A percentile compares a stretch with the other conserved stretches of the same genome.
Evolutionary conservation across 352 stramenopile species (phyloP).

Genomic region (Globisporangium solare): DNA sequence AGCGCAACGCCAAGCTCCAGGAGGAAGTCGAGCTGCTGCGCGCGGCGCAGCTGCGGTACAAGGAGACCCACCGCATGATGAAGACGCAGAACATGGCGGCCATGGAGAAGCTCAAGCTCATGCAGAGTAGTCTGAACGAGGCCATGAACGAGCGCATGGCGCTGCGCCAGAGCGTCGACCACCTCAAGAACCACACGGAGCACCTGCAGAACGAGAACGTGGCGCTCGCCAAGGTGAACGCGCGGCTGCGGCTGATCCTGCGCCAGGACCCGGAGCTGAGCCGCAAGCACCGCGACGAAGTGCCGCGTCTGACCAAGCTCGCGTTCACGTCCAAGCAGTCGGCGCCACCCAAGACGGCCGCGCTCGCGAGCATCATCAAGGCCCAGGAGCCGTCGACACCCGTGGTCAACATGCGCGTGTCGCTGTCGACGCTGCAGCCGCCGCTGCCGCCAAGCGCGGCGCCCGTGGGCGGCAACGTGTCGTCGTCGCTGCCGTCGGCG

Average conservation of each 20-base stretch:
- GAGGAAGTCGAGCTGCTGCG: slow-evolving; percentile 39
- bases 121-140: slow-evolving; percentile 72
- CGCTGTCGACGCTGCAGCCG: slow-evolving; percentile 42
- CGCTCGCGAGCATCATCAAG: slow-evolving; percentile 40
- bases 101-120: slow-evolving; percentile 79
- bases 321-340: slow-evolving; percentile 66
- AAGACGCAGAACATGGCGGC: slow-evolving; percentile 75
- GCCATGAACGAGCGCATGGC: slow-evolving; percentile 67
- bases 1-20: slow-evolving; percentile 80
- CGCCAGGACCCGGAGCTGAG: slow-evolving; percentile 82
- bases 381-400: slow-evolving; percentile 34
- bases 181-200: slow-evolving; percentile 69
- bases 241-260: slow-evolving; percentile 75
- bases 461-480: background rate
- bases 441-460: slow-evolving; percentile 23
- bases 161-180: slow-evolving; percentile 66
- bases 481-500: slow-evolving; percentile 17
- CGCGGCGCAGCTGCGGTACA: slow-evolving; percentile 44
- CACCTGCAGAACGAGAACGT: slow-evolving; percentile 80
- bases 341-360: slow-evolving; percentile 30
- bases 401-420: slow-evolving; percentile 36
- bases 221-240: slow-evolving; percentile 80
- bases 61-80: slow-evolving; percentile 77
- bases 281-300: slow-evolving; percentile 80
- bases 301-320: slow-evolving; percentile 79